A percentile compares a stretch with the other conserved stretches of the same genome.
Conservation (phyloP, 306 rosid species). For the Vigna mungo region DNA sequence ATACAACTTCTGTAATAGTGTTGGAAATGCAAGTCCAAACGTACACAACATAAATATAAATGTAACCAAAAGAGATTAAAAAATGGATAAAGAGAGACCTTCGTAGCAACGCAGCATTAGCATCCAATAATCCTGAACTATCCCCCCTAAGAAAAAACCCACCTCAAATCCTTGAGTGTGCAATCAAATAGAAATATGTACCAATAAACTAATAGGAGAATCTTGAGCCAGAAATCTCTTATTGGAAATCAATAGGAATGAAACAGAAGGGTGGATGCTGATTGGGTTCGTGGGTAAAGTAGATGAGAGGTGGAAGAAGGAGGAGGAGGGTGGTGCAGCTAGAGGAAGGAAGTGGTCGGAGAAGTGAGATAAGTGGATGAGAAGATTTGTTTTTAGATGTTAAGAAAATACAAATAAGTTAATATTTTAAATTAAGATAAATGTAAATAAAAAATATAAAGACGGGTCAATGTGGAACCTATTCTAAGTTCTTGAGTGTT, state of each 20-base stretch:
- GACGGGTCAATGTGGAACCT: background rate
- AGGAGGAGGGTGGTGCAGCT: background rate
- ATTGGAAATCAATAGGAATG: background rate
- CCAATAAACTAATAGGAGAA: background rate
- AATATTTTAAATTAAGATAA: background rate
- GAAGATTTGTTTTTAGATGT: no score
- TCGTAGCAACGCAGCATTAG: background rate
- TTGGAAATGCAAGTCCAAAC: background rate
- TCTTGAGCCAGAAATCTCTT: no score
- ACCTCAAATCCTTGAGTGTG: background rate
- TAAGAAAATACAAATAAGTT: background rate
- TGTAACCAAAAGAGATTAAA: background rate
- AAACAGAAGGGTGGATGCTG: background rate
- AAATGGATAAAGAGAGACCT: background rate
- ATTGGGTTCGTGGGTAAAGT: background rate
- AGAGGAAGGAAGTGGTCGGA: no score
- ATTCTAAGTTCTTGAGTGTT: background rate
- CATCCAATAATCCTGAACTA: background rate
- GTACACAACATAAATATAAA: background rate
- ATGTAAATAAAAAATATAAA: background rate
- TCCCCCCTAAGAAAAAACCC: background rate
- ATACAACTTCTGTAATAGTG: slow-evolving; percentile 26
- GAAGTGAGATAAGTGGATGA: no score
- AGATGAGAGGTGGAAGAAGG: background rate
- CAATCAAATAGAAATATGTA: slow-evolving; percentile 11